Conservation (phyloP, 768 basidiomycete genomes). For the Pluteus cervinus region DNA sequence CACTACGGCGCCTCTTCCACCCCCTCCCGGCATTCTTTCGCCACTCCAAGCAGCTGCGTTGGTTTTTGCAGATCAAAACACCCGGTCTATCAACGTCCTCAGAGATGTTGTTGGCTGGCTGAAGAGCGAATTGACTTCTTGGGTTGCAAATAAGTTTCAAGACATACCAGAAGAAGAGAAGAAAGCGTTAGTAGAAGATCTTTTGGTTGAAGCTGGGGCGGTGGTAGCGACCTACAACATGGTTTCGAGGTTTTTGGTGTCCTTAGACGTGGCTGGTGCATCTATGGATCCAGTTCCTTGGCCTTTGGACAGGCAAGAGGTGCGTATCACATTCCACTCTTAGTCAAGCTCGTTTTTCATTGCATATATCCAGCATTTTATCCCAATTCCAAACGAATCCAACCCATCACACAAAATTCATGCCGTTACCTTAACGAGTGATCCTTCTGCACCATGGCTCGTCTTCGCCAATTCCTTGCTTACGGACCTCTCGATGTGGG, state of each 20-base stretch:
- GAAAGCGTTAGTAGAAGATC: constrained; percentile 28
- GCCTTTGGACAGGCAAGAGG: constrained; percentile 42
- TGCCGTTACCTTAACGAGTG: constrained; percentile 31
- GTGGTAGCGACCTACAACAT: constrained; percentile 58
- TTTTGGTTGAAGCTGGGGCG: constrained; percentile 50
- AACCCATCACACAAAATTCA: constrained; percentile 30
- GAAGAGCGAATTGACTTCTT: constrained; percentile 27
- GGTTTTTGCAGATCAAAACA: constrained; percentile 55
- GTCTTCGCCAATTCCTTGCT: constrained; percentile 46
- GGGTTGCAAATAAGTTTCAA: constrained; percentile 12
- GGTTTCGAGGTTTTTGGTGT: constrained; percentile 61
- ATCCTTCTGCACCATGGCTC: constrained; percentile 41
- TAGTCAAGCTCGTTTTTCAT: not conserved
- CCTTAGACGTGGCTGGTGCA: constrained; percentile 54
- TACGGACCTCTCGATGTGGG: constrained; percentile 45
- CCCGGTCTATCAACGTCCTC: constrained; percentile 39
- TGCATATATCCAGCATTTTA: constrained; percentile 27
- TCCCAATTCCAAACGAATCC: constrained; percentile 29
- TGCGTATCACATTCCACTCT: constrained; percentile 9
- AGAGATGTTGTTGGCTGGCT: constrained; percentile 33
- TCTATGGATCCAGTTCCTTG: constrained; percentile 41
- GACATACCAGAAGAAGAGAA: constrained; percentile 14
- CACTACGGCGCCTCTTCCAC: constrained; percentile 32
- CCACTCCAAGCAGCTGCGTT: constrained; percentile 47
- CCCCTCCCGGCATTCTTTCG: constrained; percentile 33